Evolutionary conservation across 1,284 basidiomycete genomes (phyloP).

Genomic region (Pseudozyma sp.): DNA sequence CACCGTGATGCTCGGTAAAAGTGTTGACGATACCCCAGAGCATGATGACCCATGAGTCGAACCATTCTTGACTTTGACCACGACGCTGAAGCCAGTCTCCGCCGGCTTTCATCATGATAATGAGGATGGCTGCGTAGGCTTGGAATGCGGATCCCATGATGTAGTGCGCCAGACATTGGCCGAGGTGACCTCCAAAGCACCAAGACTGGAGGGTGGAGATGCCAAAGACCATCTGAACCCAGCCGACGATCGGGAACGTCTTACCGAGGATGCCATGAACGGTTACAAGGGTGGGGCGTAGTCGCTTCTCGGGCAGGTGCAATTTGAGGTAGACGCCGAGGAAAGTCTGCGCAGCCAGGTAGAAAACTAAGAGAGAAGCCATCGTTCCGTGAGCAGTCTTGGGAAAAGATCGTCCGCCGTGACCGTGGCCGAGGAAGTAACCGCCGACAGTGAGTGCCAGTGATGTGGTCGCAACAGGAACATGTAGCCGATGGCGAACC

Average conservation of each 20-base stretch:
- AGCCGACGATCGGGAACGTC: conserved; percentile 85
- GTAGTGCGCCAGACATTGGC: conserved; percentile 77
- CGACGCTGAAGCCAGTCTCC: conserved; percentile 80
- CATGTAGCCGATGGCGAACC: conserved; percentile 64
- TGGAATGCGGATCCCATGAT: conserved; percentile 71
- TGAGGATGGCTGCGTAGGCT: conserved; percentile 85
- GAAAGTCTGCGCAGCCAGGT: conserved; percentile 73
- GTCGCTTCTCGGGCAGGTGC: conserved; percentile 80
- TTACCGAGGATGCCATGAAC: conserved; percentile 86
- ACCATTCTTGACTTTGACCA: conserved; percentile 80
- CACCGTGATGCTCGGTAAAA: conserved; percentile 78
- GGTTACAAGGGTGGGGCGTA: conserved; percentile 80
- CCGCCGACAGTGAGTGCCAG: conserved; percentile 57
- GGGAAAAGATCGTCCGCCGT: conserved; percentile 62
- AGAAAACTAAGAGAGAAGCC: conserved; percentile 58
- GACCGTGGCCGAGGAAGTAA: conserved; percentile 63
- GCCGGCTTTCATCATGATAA: conserved; percentile 83
- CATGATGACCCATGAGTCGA: conserved; percentile 89
- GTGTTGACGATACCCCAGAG: conserved; percentile 87
- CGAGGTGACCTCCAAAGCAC: conserved; percentile 79
- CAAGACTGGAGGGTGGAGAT: conserved; percentile 64
- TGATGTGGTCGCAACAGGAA: conserved; percentile 57
- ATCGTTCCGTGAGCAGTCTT: conserved; percentile 66
- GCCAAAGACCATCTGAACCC: conserved; percentile 65
- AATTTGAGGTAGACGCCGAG: conserved; percentile 92